Evolutionary conservation across 1,139 yeast genomes (phyloP).

Genomic region (Yamadazyma atmosphaerica): DNA sequence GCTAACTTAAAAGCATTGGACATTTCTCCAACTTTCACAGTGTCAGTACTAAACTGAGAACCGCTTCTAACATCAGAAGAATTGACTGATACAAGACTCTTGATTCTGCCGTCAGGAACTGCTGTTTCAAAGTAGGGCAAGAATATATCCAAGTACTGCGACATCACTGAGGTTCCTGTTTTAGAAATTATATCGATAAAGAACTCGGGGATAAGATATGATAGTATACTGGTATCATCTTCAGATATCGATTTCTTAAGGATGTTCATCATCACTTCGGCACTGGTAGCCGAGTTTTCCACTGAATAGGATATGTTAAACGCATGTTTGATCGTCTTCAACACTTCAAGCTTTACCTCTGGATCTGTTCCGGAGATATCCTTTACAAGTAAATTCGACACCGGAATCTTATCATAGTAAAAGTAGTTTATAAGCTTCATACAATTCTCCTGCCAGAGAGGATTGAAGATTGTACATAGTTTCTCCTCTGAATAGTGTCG

Average conservation of each 20-base stretch:
- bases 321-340: slow-evolving; percentile 46
- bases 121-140: slow-evolving; percentile 14
- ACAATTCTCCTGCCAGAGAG: slow-evolving; percentile 54
- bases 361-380: slow-evolving; percentile 13
- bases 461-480: slow-evolving; percentile 53
- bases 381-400: neutral
- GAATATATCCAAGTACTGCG: slow-evolving; percentile 20
- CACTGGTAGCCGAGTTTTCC: slow-evolving; percentile 22
- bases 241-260: slow-evolving; percentile 28
- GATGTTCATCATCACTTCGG: slow-evolving; percentile 32
- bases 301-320: slow-evolving; percentile 35
- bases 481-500: slow-evolving; percentile 50
- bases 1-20: slow-evolving; percentile 18
- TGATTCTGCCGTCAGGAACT: slow-evolving; percentile 14
- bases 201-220: slow-evolving; percentile 30
- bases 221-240: slow-evolving; percentile 33
- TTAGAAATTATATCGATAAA: slow-evolving; percentile 27
- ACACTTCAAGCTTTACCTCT: slow-evolving; percentile 38
- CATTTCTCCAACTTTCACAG: neutral
- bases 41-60: slow-evolving; percentile 10
- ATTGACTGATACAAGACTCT: slow-evolving; percentile 23
- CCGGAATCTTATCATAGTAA: slow-evolving; percentile 24
- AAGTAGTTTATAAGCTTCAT: slow-evolving; percentile 47
- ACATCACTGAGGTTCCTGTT: slow-evolving; percentile 25
- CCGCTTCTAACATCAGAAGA: slow-evolving; percentile 16